Evolutionary conservation across 495 filamentous ascomycete species (phyloP).

Genomic region (Astrocystis sublimbata): DNA sequence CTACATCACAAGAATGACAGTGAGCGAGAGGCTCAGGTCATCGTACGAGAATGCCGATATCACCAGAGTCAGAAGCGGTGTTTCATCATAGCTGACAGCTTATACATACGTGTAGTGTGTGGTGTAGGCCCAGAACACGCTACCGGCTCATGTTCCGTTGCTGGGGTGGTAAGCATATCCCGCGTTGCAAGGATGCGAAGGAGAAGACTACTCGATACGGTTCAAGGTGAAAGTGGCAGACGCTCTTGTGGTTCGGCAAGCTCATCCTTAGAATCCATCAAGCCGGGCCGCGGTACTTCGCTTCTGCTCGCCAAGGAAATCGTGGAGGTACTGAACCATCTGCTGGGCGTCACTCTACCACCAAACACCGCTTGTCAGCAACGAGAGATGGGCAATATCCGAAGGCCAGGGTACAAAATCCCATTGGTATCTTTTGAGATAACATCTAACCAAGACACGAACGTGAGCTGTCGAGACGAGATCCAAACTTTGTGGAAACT

Average conservation of each 20-base stretch:
- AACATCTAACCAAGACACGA: no score
- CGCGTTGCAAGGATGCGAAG: conserved; percentile 10
- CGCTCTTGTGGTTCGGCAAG: conserved; percentile 1
- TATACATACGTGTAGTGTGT: background rate
- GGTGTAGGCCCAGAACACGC: conserved; percentile 4
- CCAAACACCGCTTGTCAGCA: background rate
- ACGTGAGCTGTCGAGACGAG: no score
- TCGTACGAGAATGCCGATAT: conserved; percentile 13
- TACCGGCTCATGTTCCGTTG: conserved; percentile 18
- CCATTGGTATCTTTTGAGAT: background rate
- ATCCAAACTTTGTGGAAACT: no score
- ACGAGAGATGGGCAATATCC: background rate
- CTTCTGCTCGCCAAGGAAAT: conserved; percentile 1
- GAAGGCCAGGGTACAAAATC: background rate
- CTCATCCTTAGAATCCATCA: background rate
- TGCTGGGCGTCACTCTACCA: background rate
- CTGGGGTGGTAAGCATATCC: conserved; percentile 16
- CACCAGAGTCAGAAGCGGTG: background rate
- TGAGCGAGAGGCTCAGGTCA: background rate
- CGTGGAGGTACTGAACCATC: background rate
- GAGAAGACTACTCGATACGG: conserved; percentile 1
- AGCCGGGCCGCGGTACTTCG: background rate
- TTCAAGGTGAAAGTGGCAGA: conserved; percentile 15
- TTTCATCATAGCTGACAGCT: conserved; percentile 3
- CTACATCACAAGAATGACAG: background rate